Conservation (phyloP, 2,329 filamentous ascomycete species). For the Aspergillus awamori region DNA sequence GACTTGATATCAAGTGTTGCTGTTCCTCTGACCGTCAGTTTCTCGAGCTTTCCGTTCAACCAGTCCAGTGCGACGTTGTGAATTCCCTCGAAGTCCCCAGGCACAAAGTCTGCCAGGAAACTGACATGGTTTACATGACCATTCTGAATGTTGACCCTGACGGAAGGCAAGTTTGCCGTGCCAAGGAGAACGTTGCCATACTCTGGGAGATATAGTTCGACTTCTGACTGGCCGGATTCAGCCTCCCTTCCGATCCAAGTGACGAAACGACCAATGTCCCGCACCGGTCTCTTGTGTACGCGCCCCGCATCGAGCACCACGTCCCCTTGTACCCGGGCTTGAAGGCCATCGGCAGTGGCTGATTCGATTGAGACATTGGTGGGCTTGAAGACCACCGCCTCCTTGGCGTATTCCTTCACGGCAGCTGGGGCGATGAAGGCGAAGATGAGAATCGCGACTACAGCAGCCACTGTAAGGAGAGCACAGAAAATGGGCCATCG, state of each 20-base stretch:
- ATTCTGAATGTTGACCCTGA: constrained; percentile 76
- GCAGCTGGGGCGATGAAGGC: constrained; percentile 80
- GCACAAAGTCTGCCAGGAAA: constrained; percentile 73
- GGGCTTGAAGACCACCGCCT: constrained; percentile 79
- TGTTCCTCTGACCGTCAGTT: constrained; percentile 72
- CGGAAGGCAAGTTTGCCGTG: constrained; percentile 71
- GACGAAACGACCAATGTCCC: constrained; percentile 73
- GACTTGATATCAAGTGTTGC: constrained; percentile 74
- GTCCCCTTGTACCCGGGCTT: constrained; percentile 77
- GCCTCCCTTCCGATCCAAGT: constrained; percentile 80
- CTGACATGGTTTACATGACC: constrained; percentile 77
- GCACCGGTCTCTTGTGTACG: constrained; percentile 70
- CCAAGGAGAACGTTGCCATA: constrained; percentile 78
- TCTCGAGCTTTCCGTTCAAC: constrained; percentile 74
- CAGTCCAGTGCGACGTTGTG: constrained; percentile 84
- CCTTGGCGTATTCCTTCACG: constrained; percentile 82
- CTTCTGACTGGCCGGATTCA: constrained; percentile 70
- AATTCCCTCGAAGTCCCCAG: constrained; percentile 76
- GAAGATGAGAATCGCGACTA: constrained; percentile 71
- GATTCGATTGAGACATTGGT: constrained; percentile 83
- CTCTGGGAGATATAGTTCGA: constrained; percentile 79
- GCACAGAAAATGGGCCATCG: constrained; percentile 78
- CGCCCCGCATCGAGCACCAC: constrained; percentile 78
- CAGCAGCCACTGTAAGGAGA: constrained; percentile 60
- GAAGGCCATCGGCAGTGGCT: constrained; percentile 76